Percentiles rank a stretch among this genome's conserved stretches.
Conservation (phyloP, 495 filamentous ascomycete species). For the Aspergillus avenaceus region DNA sequence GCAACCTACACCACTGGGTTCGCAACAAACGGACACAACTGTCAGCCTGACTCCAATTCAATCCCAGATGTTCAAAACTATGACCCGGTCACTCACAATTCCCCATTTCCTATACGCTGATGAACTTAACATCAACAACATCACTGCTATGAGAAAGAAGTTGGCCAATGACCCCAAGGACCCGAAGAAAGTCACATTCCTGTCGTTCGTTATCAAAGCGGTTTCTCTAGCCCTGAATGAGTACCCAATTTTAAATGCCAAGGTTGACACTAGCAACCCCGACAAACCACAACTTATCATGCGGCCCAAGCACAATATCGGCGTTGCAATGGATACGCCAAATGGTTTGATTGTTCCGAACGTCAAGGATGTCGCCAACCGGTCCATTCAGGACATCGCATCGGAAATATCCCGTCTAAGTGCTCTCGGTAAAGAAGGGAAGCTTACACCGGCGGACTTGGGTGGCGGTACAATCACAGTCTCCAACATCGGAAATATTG, state of each 20-base stretch:
- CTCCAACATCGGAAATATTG: slow-evolving; percentile 96
- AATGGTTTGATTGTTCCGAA: slow-evolving; percentile 90
- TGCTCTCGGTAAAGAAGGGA: slow-evolving; percentile 63
- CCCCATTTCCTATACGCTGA: slow-evolving; percentile 94
- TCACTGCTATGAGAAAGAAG: slow-evolving; percentile 63
- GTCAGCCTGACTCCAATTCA: slow-evolving; percentile 73
- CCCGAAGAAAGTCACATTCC: slow-evolving; percentile 69
- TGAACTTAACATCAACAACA: slow-evolving; percentile 70
- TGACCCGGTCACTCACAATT: slow-evolving; percentile 86
- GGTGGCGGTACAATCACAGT: slow-evolving; percentile 89
- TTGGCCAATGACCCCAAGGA: slow-evolving; percentile 45
- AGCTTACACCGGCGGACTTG: slow-evolving; percentile 72
- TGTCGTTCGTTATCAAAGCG: slow-evolving; percentile 95
- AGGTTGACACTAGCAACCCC: slow-evolving; percentile 58
- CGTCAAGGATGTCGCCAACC: slow-evolving; percentile 73
- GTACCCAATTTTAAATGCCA: slow-evolving; percentile 84
- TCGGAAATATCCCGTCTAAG: slow-evolving; percentile 72
- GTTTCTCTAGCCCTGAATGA: slow-evolving; percentile 76
- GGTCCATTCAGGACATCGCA: slow-evolving; percentile 72
- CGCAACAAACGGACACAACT: slow-evolving; percentile 59
- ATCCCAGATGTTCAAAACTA: slow-evolving; percentile 94
- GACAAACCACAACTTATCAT: slow-evolving; percentile 66
- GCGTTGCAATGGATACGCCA: slow-evolving; percentile 93
- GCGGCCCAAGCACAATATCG: slow-evolving; percentile 87
- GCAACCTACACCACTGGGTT: slow-evolving; percentile 17